These are phyloP conservation scores for Mediolabrus comicus DNA, from an alignment of 108 stramenopile genomes.

Conservation along the genomic window DNA sequence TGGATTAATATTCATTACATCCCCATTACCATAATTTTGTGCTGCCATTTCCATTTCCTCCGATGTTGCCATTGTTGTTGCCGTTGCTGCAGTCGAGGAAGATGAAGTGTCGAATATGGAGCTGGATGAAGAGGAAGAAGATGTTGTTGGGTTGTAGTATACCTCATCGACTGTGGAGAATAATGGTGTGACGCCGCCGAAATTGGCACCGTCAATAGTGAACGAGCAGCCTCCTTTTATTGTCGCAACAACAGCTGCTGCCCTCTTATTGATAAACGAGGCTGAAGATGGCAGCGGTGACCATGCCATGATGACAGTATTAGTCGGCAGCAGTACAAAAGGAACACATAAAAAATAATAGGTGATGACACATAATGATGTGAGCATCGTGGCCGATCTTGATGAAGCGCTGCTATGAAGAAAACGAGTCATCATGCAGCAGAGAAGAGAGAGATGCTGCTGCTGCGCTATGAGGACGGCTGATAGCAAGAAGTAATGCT, in stretches of 20 bases:
- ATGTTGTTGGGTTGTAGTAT: conserved; percentile 9
- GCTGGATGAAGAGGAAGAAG: no score
- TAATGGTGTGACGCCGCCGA: no score
- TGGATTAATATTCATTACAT: neutral
- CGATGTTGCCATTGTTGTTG: no score
- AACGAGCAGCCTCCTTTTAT: no score
- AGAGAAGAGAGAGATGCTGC: no score
- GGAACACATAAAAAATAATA: no score
- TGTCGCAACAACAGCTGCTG: no score
- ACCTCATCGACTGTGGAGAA: conserved; percentile 8
- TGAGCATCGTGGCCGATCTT: neutral
- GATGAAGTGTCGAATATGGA: neutral
- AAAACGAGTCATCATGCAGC: neutral
- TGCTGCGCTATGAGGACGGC: no score
- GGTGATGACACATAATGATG: neutral
- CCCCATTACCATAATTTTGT: neutral
- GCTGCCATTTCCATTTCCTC: conserved; percentile 15
- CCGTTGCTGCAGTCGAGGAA: neutral
- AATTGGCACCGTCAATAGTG: no score
- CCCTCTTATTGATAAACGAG: no score
- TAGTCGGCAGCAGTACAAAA: no score
- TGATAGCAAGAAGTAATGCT: no score
- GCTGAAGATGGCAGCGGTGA: neutral
- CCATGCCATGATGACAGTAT: neutral
- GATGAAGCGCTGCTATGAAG: neutral